Percentiles rank a stretch among this genome's conserved stretches.
Conservation (phyloP, 2,329 filamentous ascomycete species). For the Fusarium udum region DNA sequence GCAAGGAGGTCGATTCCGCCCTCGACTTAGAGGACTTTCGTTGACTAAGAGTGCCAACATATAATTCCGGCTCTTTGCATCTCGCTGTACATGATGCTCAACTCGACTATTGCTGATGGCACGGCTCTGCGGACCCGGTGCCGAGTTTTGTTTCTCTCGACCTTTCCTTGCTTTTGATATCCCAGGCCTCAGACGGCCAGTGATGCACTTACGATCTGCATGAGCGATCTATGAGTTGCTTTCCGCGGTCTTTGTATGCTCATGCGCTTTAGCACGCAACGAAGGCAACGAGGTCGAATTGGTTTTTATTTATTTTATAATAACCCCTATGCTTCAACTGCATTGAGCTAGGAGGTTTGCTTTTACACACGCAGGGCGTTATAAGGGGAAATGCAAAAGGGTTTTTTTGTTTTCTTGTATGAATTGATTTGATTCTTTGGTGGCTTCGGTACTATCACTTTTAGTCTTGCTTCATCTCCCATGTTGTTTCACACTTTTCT, state of each 20-base stretch:
- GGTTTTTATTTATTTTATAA: constrained; percentile 34
- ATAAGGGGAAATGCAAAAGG: constrained; percentile 44
- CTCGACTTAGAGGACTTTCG: constrained; percentile 56
- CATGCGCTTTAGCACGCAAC: constrained; percentile 25
- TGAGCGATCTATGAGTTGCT: constrained; percentile 58
- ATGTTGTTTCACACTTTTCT: constrained; percentile 35
- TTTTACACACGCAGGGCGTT: constrained; percentile 49
- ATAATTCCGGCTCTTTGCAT: constrained; percentile 39
- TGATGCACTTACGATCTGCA: constrained; percentile 59
- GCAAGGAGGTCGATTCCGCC: constrained; percentile 46
- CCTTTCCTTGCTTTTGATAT: constrained; percentile 51
- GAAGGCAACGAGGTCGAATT: constrained; percentile 36
- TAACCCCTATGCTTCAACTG: constrained; percentile 14
- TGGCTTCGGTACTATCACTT: constrained; percentile 38
- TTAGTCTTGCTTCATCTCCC: constrained; percentile 34
- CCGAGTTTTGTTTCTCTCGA: constrained; percentile 23
- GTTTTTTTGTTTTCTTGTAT: constrained; percentile 30
- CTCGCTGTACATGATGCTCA: constrained; percentile 45
- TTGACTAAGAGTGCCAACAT: constrained; percentile 53
- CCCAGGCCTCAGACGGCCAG: constrained; percentile 46
- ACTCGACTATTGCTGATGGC: constrained; percentile 29
- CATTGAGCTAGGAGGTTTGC: constrained; percentile 34
- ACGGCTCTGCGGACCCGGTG: constrained; percentile 33
- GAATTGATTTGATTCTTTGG: constrained; percentile 24
- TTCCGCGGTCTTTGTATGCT: constrained; percentile 35